Evolutionary conservation across 164 flowering plant genomes (phyloP).

Genomic region (Vitis rupestris): DNA sequence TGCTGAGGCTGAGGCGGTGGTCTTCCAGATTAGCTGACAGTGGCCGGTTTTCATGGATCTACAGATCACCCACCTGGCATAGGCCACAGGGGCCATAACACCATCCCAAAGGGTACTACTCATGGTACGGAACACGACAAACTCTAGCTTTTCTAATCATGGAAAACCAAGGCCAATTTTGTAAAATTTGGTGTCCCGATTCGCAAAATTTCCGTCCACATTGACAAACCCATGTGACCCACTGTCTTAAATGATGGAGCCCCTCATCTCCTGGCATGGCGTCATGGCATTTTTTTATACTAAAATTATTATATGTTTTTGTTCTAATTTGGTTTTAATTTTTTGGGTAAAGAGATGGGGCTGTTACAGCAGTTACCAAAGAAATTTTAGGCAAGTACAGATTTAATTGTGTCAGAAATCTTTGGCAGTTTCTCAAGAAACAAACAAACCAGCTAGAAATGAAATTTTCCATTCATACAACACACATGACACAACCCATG

Average conservation of each 20-base stretch:
- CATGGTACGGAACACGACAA: slow-evolving; percentile 17
- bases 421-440: slow-evolving; percentile 10
- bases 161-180: not conserved
- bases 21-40: not conserved
- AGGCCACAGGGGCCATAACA: not conserved
- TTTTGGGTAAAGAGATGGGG: not conserved
- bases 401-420: slow-evolving; percentile 16
- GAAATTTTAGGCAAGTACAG: not conserved
- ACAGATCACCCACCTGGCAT: not conserved
- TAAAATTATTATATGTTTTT: no score
- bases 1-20: not conserved
- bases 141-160: slow-evolving; percentile 3
- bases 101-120: slow-evolving; percentile 6
- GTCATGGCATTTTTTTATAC: not conserved
- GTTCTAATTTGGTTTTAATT: no score
- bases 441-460: slow-evolving; percentile 3
- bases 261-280: slow-evolving; percentile 3
- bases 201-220: no score
- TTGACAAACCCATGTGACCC: slow-evolving; percentile 43
- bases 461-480: slow-evolving; percentile 14
- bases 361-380: slow-evolving; percentile 1
- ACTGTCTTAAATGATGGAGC: slow-evolving; percentile 30
- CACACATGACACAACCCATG: slow-evolving; percentile 21
- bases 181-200: not conserved
- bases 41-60: not conserved